Evolutionary conservation across 345 rosid species (phyloP), one percentile per base, ranked within the genome.

Genomic region (Gossypium stocksii): DNA sequence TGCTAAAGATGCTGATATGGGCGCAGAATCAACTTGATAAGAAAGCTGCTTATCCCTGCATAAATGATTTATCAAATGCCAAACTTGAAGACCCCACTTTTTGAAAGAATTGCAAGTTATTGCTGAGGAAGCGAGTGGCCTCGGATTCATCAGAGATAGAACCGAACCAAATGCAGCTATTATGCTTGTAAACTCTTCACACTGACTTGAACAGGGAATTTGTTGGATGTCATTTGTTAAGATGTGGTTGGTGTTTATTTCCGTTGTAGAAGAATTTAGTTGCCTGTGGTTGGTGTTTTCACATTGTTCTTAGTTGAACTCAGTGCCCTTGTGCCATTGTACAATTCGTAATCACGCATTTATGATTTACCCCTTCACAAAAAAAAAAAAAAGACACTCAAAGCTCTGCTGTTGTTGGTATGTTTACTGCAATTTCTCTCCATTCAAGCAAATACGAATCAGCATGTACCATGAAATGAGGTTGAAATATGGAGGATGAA

Each of bases 1-100:
- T 91, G 86, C 84, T 93, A 76, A 95, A 90, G 87, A 93, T 93
- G 99, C 77, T 95, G 86, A 19, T 89, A 64, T 95, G 97, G 97
- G 91, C 93, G 38, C 97, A 95, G 81, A 88, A 80, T 45, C 89
- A 89, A 78, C 93, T 95, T 7, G 98, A 93, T 75, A 90, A 93
- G 76, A 93, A 86, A 82, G 97, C 97, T 68, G 82, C 79, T 14
- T 95, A 93, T 84, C 99, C 99, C 2, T 89, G 91, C 78, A 91
- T 93, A 77, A 95, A 82, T 9, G 86, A 93, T 80, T 76, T 95
- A 68, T 85, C 96, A 22, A 88, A 86, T 9, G 96, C 92, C 45
- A 80, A 56, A 77, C 91, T 93, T 0, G 96, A 90, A 85, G 93
- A 93, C 73, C 88, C 98, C 45, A 48, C 88, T 1, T 85, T 72